Evolutionary conservation across 768 basidiomycete genomes (phyloP), one percentile per base, ranked within the genome.

Genomic region (Trametes cinnabarina): DNA sequence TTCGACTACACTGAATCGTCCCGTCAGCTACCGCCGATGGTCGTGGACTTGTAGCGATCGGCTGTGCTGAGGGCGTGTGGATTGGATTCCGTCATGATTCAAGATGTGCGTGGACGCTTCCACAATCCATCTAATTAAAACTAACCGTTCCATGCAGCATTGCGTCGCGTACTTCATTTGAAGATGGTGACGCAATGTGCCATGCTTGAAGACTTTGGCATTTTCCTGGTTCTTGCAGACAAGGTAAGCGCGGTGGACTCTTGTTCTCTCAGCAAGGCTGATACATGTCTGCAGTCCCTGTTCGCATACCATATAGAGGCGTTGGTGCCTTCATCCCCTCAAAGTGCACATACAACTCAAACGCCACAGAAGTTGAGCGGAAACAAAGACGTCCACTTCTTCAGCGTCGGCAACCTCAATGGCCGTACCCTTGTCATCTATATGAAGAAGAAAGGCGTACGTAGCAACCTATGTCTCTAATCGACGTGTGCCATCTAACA

Each of bases 261-360:
- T 5, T 8, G 5, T 25, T 4, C 15, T 20, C 17, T 41, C 4
- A 14, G n/a, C 46, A 5, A 15, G 19, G 40, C 11, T 46, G 25
- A 41, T 22, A 47, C 22, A 15, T 30, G 5, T 8, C 6, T 17
- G 12, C 62, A 92, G 87, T 87, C 88, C 0, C 76, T 98, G 2
- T 92, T 97, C 59, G 95, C 96, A 1, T 94, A 95, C 66, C 92
- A 94, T 63, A 94, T 98, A 47, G 96, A 99, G 72, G 94, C 95
- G 0, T 82, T 99, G 30, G 94, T 98, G 7, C 96, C 96, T 0
- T 90, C 94, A 2, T 85, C 88, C 0, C 85, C 85, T 8, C 81
- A 85, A 42, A 85, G 80, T 53, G 74, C 82, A 26, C 83, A 87
- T 64, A 82, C 82, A 4, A 82, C 83, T 0, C 88, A 92, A 66